Base-by-base conservation (phyloP, 2,329 filamentous ascomycete genomes). In the Dactylellina sp. region DNA sequence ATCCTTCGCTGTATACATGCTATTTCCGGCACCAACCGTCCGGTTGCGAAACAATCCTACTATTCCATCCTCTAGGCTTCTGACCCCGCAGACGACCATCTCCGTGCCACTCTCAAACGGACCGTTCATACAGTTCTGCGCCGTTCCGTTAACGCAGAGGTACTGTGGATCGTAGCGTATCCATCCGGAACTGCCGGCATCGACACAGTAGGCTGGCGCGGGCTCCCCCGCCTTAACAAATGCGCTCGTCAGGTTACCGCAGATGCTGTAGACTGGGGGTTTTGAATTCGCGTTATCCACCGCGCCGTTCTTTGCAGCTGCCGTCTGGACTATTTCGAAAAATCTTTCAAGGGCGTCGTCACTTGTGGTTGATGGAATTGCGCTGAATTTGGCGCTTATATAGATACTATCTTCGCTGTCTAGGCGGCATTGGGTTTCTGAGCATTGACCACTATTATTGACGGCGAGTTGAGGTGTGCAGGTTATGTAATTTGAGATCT, bases 71-170 rank as follows among this genome's bases (percentile, higher is more conserved):
- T 25, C 1, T n/a, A 64, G 12, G 7, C 25, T 12, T 39, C 24
- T 47, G 16, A 40, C 5, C n/a, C 40, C 50, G 24, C 61, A 65
- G 16, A 57, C 61, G 25, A 50, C 39, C 42, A 57, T 7, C 3
- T 28, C 7, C 9, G 50, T 56, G 3, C 61, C 61, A 40, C 50
- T 65, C 32, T 65, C 50, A 35, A 49, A 65, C 50, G 61, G 61
- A 7, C 61, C 61, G 37, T 65, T 47, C 9, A 18, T 57, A n/a
- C 50, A 57, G 9, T 57, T 40, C n/a, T 65, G 25, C n/a, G 50
- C 28, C 9, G 40, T 50, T 28, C 61, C 61, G 40, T 42, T 65
- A 11, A 56, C 25, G 16, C 50, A 65, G 0, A 40, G 3, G 47
- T 39, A 57, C 7, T 32, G 16, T 20, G 61, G 50, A 2, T 40